Percentiles rank a stretch among this genome's conserved stretches.
Conservation (phyloP, 2,329 filamentous ascomycete genomes). For the Ascochyta fabae region DNA sequence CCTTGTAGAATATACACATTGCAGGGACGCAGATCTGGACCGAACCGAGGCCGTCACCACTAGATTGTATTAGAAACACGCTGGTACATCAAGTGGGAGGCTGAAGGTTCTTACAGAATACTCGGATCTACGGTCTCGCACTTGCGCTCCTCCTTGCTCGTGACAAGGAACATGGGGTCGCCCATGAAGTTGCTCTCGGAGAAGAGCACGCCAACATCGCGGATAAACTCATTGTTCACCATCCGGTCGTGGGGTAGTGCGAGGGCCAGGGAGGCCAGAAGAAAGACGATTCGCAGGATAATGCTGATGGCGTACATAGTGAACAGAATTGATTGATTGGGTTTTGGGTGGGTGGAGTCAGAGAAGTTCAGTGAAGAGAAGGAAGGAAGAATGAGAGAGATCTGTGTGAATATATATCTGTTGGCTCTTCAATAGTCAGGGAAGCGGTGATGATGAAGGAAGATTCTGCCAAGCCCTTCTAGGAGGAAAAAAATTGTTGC, state of each 20-base stretch:
- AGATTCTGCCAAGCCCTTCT: neutral
- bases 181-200: constrained; percentile 17
- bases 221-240: constrained; percentile 22
- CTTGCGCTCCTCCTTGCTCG: constrained; percentile 12
- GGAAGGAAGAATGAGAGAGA: neutral
- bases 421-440: neutral
- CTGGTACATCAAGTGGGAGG: neutral
- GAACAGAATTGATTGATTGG: neutral
- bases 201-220: constrained; percentile 28
- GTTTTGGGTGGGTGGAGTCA: neutral
- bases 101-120: no score
- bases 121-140: constrained; percentile 16
- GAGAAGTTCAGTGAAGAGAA: neutral
- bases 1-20: constrained; percentile 6
- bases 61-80: neutral
- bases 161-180: constrained; percentile 16
- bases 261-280: neutral
- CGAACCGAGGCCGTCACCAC: neutral
- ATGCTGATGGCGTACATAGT: neutral
- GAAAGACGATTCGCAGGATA: neutral
- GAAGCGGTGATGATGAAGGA: neutral
- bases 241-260: constrained; percentile 28
- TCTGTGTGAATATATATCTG: no score
- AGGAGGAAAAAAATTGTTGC: neutral
- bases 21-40: constrained; percentile 7